Evolutionary conservation across 2,329 filamentous ascomycete species (phyloP), one percentile per base, ranked within the genome.

Genomic region (Atkinsonella hypoxylon): DNA sequence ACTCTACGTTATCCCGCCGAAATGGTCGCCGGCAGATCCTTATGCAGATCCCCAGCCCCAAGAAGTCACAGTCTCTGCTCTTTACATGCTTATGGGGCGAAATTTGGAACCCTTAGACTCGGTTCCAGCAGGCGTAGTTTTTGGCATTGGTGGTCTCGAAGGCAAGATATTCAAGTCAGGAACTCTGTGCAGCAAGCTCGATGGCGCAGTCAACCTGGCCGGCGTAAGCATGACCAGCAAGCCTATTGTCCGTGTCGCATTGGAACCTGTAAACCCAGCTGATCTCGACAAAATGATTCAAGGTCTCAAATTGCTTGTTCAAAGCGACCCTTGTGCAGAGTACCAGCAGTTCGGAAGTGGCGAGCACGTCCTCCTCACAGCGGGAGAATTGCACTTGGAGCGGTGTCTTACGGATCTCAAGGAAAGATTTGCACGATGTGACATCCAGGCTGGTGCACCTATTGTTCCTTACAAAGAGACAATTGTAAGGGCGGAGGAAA

Each of bases 391-490:
- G 57, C 93, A 98, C 69, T 75, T 98, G 3, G 93, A 98, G 67
- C 77, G 93, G 51, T 98, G 93, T 64, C 67, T 98, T 53, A 95
- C 93, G 49, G 93, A 98, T 70, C 74, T 98, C 26, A 80, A 89
- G 54, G 93, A 98, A 63, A 78, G 93, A 5, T 98, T 95, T 63
- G 91, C 93, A 6, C 84, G 82, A 56, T 97, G 94, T 63, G 91
- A 97, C 57, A 90, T 98, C 48, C 91, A 97, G 62, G 88, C 88
- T 30, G 90, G 93, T 51, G 87, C 88, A 42, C 87, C 93, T 1
- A 97, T 98, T 54, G 93, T 98, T 13, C 93, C 93, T 0, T 98
- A 95, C 67, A 79, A 90, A 51, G 93, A 98, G 69, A 93, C 89
- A 0, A 95, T 95, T 52, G 83, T 96, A 40, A 78, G 81, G 26